Conservation (phyloP, 1,139 yeast species). For the Spathaspora sp. region DNA sequence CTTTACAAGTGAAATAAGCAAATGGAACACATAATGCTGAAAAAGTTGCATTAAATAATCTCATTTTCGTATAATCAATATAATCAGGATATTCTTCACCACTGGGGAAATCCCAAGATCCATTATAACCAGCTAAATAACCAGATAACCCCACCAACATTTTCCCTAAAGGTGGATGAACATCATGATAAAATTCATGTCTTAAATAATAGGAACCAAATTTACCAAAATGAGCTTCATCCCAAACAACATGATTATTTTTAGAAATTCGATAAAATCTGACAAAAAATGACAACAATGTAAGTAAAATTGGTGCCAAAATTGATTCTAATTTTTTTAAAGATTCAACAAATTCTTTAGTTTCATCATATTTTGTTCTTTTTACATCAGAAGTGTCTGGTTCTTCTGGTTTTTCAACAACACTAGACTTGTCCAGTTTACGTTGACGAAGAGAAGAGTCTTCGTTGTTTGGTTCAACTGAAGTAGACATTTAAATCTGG, state of each 20-base stretch:
- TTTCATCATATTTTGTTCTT: conserved; percentile 29
- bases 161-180: conserved; percentile 97
- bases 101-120: conserved; percentile 91
- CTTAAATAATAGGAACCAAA: conserved; percentile 91
- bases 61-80: conserved; percentile 86
- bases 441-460: conserved; percentile 23
- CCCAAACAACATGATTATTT: conserved; percentile 59
- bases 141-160: conserved; percentile 97
- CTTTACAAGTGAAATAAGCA: conserved; percentile 89
- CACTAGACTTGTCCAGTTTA: conserved; percentile 7
- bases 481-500: conserved; percentile 23
- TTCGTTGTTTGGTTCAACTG: conserved; percentile 22
- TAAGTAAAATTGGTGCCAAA: conserved; percentile 49
- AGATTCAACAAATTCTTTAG: conserved; percentile 32
- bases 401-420: conserved; percentile 12
- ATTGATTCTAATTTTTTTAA: conserved; percentile 33
- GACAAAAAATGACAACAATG: conserved; percentile 47
- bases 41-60: conserved; percentile 89
- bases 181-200: conserved; percentile 95
- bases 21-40: conserved; percentile 89
- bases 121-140: conserved; percentile 90
- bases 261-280: conserved; percentile 53
- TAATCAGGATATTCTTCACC: conserved; percentile 85
- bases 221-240: conserved; percentile 82
- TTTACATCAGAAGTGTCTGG: conserved; percentile 22